Base-by-base conservation (phyloP, 2,329 filamentous ascomycete genomes). In the Claviceps fusiformis region DNA sequence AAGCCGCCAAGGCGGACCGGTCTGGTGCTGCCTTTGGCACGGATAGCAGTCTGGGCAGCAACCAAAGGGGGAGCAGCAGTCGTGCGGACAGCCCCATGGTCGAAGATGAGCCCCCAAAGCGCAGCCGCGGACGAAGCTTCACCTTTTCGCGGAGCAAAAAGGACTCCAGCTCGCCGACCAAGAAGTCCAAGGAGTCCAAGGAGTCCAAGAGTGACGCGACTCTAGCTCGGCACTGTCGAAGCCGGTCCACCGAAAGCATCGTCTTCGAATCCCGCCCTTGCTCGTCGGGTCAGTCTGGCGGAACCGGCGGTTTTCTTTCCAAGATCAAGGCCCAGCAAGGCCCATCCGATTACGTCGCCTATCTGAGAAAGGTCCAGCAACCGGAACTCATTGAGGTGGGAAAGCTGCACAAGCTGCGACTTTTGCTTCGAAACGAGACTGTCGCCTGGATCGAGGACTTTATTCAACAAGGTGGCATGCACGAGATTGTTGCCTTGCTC, bases 391-490 rank as follows among this genome's bases (percentile, higher is more conserved):
- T 96, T 10, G 92, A 97, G 68, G 88, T 97, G n/a, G 90, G 91
- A 48, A 92, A 93, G 67, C 73, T 98, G 41, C 93, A 97, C 72
- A 97, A 97, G 71, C 78, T 98, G 49, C 83, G 92, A 15, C 78
- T 96, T 24, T 73, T 97, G 53, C 77, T 98, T 54, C 83, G 93
- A 19, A 97, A 97, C 64, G 93, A 98, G 73, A 95, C 92, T 0
- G 89, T 98, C 6, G 82, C 86, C 13, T 98, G 93, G 93, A 95
- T 95, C 3, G 89, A 97, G 66, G 81, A 84, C 13, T 98, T 97
- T 67, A 89, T 97, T 62, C 79, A 83, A 45, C 84, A 91, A 59
- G 90, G 89, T 17, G 93, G 93, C 24, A 95, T 97, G 90, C 81
- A 86, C 61, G 89, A 96, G 68, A 87, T 97, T 59, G 86, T 96